Evolutionary conservation across 139 green algal species (phyloP), one percentile per base, ranked within the genome.

Genomic region (Desmodesmus armatus): DNA sequence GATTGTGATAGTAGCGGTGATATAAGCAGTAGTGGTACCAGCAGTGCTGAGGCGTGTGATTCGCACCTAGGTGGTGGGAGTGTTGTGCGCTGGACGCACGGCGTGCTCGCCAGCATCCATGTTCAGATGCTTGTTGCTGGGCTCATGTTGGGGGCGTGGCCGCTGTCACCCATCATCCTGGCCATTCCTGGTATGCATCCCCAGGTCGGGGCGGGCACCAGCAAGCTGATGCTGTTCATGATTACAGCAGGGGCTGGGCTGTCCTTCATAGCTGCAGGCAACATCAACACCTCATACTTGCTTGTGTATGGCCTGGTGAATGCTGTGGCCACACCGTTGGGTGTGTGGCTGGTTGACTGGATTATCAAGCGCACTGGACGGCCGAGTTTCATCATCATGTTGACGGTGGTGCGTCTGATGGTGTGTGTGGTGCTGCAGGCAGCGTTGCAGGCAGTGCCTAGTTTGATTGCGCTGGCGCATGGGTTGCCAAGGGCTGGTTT

Each of bases 141-240:
- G n/a, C n/a, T n/a, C n/a, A n/a, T n/a, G n/a, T n/a, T n/a, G 21
- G 74, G 74, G 17, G 44, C 74, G 5, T 69, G 37, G 49, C 49
- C 43, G 2, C 7, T 82, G 7, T 70, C 49, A 15, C 74, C 74
- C 17, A 70, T 82, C 11, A 82, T 82, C 3, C n/a, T 82, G 25
- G 49, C 37, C 7, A 23, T 58, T 5, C 65, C 65, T 33, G 74
- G 74, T 15, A 29, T 82, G 47, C 74, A 82, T 37, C 74, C 74
- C 17, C 74, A 82, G 49, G 74, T 70, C 21, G 74, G n/a, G 9
- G 74, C 74, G 3, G 74, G 49, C n/a, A 82, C 49, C 49, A 65
- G 37, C 49, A 69, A 69, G 31, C 29, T 82, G 6, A 43, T 82
- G 49, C 31, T 82, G 49, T 51, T 82, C 4, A 29, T 82, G 74